Evolutionary conservation across 306 rosid species (phyloP), one percentile per base, ranked within the genome.

Genomic region (Carpinus viminea): DNA sequence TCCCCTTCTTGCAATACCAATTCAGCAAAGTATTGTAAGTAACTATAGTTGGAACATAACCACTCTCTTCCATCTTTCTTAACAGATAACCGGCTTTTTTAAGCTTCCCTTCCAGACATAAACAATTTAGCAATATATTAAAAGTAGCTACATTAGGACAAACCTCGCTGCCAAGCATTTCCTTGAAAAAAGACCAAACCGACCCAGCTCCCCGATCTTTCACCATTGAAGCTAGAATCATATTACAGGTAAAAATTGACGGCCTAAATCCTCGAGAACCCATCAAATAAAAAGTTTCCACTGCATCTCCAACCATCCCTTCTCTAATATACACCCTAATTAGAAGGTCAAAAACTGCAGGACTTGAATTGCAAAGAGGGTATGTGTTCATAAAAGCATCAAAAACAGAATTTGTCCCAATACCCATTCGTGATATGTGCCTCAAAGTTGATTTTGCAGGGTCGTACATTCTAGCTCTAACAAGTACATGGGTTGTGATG

Each of bases 1-100:
- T 87, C 56, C 90, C 90, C 76, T 84, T 84, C 82, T 88, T 92
- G 86, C 91, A 92, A 78, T 88, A 90, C 93, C 95, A 88, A 83
- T 83, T 86, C 77, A 92, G 92, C 88, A 92, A 74, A 43, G 93
- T 87, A 85, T 92, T 92, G 73, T 90, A 90, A 51, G 90, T 88
- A 57, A 90, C 88, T 4, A 80, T 70, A 12, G 86, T 87, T 1
- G 95, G 97, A 80, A 68, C 74, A 82, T 71, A 80, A 46, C 93
- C 93, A 13, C 84, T 81, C 66, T 81, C 85, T 78, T 92, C 97
- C 94, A 92, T 90, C 83, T 80, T 87, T 81, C 75, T 85, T 82
- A 92, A 76, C 10, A 90, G 86, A 80, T 76, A 36, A 62, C 86
- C 75, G 28, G 90, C 97, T 84, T 83, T 84, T 74, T 76, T 88